These are phyloP conservation scores for Remersonia thermophila DNA, from an alignment of 2,329 filamentous ascomycete genomes.

Conservation along the genomic window DNA sequence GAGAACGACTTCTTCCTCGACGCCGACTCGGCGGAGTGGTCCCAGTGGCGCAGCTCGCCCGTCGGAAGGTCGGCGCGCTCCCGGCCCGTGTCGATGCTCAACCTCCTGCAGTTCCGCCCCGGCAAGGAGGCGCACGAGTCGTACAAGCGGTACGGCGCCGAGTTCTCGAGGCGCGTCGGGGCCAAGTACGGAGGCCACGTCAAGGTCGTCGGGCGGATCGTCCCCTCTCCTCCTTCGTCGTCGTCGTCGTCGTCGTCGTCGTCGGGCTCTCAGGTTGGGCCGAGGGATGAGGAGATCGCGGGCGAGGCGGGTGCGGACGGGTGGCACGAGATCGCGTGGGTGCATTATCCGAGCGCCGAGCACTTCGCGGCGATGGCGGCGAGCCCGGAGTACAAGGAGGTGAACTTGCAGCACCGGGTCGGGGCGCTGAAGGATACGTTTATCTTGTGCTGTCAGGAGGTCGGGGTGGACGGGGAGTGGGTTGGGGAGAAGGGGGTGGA, in stretches of 20 bases:
- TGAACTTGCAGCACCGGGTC: not conserved
- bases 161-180: conserved; percentile 1
- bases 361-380: conserved; percentile 1
- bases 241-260: too few species aligned
- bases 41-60: not conserved
- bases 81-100: conserved; percentile 2
- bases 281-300: too few species aligned
- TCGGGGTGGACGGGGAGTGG: not conserved
- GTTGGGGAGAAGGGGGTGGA: not conserved
- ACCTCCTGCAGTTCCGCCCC: not conserved
- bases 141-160: conserved; percentile 2
- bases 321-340: conserved; percentile 2
- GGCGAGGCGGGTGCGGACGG: not conserved
- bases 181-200: conserved; percentile 1
- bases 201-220: conserved; percentile 2
- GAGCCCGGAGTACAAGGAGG: conserved; percentile 1
- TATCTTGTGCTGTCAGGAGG: conserved; percentile 1
- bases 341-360: conserved; percentile 1
- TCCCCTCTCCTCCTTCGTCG: not conserved
- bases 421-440: conserved; percentile 1
- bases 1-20: not conserved
- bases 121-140: conserved; percentile 1
- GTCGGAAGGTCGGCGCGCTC: not conserved
- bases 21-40: not conserved
- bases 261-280: too few species aligned